Evolutionary conservation across 108 stramenopile genomes (phyloP), one percentile per base, ranked within the genome.

Genomic region (Chaetoceros tenuissimus): DNA sequence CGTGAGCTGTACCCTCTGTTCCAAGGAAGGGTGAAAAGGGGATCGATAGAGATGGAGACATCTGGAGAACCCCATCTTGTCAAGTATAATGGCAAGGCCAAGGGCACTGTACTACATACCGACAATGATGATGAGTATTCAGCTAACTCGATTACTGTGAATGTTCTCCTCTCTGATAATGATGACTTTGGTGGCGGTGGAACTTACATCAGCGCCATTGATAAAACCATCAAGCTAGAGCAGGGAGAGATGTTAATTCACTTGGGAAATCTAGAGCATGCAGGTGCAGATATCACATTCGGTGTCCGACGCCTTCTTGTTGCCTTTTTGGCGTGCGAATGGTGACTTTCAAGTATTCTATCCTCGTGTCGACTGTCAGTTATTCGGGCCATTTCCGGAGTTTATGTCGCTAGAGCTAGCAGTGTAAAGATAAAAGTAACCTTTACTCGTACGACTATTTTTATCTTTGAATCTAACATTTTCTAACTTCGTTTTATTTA

Each of bases 201-300:
- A 8, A 78, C 77, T 1, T 78, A 78, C 57, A 61, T 78, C 25
- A 52, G 21, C 3, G 59, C 49, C 17, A 31, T 77, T 2, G 53
- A 60, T 40, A 64, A 62, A 60, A 72, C 71, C 10, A 71, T 77
- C 24, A 62, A 53, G 53, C 47, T 77, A 0, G 27, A 59, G 23
- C 71, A 77, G 54, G 75, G 75, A 20, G 53, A 72, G 57, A 67
- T 72, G 64, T 45, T 72, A 18, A 66, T 72, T 24, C 71, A 72
- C 50, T 53, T 53, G 3, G 71, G 71, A 17, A 58, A 66, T 46
- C 31, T 66, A 24, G 60, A 66, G 18, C 71, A 72, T 45, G 60
- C 64, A 34, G 71, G 71, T 0, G 46, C 29, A 8, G 71, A 72
- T 10, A 72, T 72, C 16, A 66, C 54, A 2, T 62, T 49, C 21